Conservation (phyloP, 2,329 filamentous ascomycete species). For the Plectosphaerella sp. region DNA sequence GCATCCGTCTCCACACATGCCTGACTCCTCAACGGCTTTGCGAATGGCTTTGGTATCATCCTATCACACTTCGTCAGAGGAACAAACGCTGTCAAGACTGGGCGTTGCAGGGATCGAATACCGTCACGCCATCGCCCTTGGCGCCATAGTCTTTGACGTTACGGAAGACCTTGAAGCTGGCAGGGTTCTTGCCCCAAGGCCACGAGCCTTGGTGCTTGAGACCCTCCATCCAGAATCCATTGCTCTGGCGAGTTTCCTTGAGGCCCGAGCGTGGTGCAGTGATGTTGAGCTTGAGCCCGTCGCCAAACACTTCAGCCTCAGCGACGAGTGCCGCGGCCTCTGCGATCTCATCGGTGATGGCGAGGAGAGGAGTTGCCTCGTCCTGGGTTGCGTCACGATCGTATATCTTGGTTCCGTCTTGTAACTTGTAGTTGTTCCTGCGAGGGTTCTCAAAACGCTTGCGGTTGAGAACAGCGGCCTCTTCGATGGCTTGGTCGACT, state of each 20-base stretch:
- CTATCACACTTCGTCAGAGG: background rate
- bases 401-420: background rate
- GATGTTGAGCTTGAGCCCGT: background rate
- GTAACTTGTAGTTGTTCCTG: background rate
- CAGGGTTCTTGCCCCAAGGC: background rate
- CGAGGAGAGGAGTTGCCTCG: background rate
- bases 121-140: conserved; percentile 40
- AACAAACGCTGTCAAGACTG: no score
- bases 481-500: background rate
- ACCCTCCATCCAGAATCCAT: background rate
- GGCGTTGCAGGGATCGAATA: background rate
- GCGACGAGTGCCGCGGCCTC: background rate
- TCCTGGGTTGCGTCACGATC: background rate
- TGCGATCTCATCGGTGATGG: background rate
- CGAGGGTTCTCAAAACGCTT: background rate
- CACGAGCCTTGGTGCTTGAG: background rate
- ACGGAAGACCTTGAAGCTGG: conserved; percentile 41
- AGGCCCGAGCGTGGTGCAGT: background rate
- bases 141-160: conserved; percentile 54
- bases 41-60: conserved; percentile 15
- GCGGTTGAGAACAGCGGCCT: background rate
- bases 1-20: conserved; percentile 11
- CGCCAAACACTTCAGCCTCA: background rate
- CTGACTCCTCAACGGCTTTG: conserved; percentile 10
- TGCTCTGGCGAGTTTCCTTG: background rate